Base-by-base conservation (phyloP, 306 rosid genomes). In the Mimosa bimucronata region DNA sequence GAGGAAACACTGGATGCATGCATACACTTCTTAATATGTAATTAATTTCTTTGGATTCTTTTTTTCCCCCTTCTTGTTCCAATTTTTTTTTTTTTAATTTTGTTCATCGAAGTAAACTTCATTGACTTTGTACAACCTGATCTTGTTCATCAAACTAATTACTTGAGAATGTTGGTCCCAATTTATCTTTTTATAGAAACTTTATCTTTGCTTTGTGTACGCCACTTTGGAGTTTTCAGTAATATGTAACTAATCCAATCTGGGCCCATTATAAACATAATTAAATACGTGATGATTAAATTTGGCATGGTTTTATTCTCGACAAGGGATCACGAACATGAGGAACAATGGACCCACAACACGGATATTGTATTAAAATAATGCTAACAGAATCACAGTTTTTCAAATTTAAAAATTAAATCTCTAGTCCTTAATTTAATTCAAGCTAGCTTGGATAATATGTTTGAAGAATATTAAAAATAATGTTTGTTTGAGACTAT, bases 291-390 rank as follows among this genome's bases (percentile, higher is more conserved):
- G n/a, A n/a, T 16, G 18, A 18, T 6, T 18, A 52, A 18, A 1
- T 52, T n/a, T n/a, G n/a, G 0, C 21, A 2, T 50, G 85, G 83
- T 87, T 82, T 83, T 86, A 87, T 89, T 85, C 90, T 80, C 40
- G 83, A 81, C 83, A 87, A 72, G 70, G 61, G 70, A 13, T 84
- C 88, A 74, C 83, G 82, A 85, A 85, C 64, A 70, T 58, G 66
- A 64, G 81, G 91, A 77, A 82, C 60, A 67, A 64, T 48, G 58
- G 37, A 68, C 86, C 88, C 86, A 84, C 87, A 60, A 34, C 11
- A 6, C 48, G 55, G 23, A 53, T 23, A 65, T 77, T 67, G 25
- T 82, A 30, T 21, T 58, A 44, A 38, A 48, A 46, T 53, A 65
- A 71, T 50, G 12, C 58, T 9, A 66, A 55, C 15, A 29, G 66